Conservation (phyloP, 2,329 filamentous ascomycete species). For the Bipolaris gigantea region DNA sequence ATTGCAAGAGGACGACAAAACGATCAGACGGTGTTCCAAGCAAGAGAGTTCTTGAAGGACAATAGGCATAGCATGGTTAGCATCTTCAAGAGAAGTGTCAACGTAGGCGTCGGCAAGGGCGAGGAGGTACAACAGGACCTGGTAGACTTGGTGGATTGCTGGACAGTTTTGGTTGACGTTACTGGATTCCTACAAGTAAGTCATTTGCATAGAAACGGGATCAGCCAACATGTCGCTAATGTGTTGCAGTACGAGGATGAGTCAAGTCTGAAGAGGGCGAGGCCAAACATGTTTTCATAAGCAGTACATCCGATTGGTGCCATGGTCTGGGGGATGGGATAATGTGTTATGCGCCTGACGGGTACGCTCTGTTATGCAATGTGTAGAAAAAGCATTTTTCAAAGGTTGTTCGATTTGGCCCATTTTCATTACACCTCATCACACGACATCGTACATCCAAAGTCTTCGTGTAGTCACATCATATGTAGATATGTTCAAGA, state of each 20-base stretch:
- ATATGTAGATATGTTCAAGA: not conserved
- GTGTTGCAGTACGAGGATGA: conserved; percentile 34
- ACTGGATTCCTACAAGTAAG: conserved; percentile 83
- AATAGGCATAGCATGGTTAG: conserved; percentile 83
- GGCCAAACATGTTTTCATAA: conserved; percentile 29
- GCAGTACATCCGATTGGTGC: not conserved
- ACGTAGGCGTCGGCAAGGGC: conserved; percentile 60
- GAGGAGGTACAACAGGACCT: conserved; percentile 67
- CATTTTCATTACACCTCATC: not conserved
- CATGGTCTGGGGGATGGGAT: not conserved
- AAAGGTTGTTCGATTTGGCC: not conserved
- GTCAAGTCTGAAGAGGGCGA: conserved; percentile 24
- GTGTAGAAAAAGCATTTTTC: not conserved
- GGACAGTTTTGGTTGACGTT: conserved; percentile 78
- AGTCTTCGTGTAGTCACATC: not conserved
- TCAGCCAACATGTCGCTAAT: conserved; percentile 11
- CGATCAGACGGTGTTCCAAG: conserved; percentile 70
- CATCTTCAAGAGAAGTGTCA: conserved; percentile 85
- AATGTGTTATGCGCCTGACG: not conserved
- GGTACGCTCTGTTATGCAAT: not conserved
- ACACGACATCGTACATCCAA: not conserved
- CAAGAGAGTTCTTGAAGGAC: conserved; percentile 76
- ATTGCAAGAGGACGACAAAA: conserved; percentile 82
- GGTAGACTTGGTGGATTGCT: conserved; percentile 78
- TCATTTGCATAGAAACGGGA: not conserved